A percentile compares a stretch with the other conserved stretches of the same genome.
Conservation (phyloP, 495 filamentous ascomycete genomes). For the Podospora pseudocomata region DNA sequence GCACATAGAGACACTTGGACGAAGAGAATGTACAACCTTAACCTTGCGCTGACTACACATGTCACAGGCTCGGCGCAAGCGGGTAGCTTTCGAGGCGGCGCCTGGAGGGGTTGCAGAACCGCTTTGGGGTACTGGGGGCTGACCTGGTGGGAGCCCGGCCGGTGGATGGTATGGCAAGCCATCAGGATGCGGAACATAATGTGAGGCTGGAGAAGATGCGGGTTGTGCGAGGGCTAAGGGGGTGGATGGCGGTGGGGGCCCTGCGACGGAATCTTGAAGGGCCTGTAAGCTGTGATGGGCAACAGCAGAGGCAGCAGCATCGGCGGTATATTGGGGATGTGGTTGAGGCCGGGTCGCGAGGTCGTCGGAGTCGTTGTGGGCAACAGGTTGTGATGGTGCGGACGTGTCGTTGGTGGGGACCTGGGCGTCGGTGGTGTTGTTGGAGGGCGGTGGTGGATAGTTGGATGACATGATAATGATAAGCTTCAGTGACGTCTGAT, state of each 20-base stretch:
- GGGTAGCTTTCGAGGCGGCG: slow-evolving; percentile 34
- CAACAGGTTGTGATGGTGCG: slow-evolving; percentile 3
- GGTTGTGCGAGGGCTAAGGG: slow-evolving; percentile 20
- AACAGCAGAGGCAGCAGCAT: slow-evolving; percentile 23
- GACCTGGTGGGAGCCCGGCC: background rate
- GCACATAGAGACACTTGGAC: background rate
- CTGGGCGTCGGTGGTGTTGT: slow-evolving; percentile 6
- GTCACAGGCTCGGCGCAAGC: slow-evolving; percentile 78
- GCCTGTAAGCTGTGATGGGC: slow-evolving; percentile 45
- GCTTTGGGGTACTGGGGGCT: slow-evolving; percentile 6
- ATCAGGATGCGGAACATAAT: slow-evolving; percentile 6
- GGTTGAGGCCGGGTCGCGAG: background rate
- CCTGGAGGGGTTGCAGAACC: slow-evolving; percentile 23
- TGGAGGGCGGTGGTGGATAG: slow-evolving; percentile 23
- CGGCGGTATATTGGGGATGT: slow-evolving; percentile 16
- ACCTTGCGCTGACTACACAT: slow-evolving; percentile 82
- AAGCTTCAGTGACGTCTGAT: background rate
- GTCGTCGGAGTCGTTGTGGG: slow-evolving; percentile 1
- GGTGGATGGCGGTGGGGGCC: slow-evolving; percentile 16
- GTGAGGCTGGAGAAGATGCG: background rate
- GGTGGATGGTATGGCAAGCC: slow-evolving; percentile 7
- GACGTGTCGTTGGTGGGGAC: slow-evolving; percentile 4
- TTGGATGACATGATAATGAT: slow-evolving; percentile 16
- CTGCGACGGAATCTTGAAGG: slow-evolving; percentile 41
- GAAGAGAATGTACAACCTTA: slow-evolving; percentile 53